Evolutionary conservation across 176 grass and related monocot species (phyloP), one percentile per base, ranked within the genome.

Genomic region (Bonia amplexicaulis): DNA sequence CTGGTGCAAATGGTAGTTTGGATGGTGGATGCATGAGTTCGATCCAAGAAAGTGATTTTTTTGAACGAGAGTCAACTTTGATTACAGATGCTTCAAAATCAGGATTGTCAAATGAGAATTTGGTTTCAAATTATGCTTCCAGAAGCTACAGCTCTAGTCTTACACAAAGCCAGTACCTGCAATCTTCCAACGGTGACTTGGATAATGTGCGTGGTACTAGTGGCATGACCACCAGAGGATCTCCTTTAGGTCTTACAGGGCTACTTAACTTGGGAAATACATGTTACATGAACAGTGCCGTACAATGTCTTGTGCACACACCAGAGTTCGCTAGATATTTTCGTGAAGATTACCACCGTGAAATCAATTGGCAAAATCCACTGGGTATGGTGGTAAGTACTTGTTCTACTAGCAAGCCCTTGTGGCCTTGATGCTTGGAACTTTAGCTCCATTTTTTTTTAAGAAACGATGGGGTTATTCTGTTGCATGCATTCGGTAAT

Each of bases 311-410:
- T 6, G 97, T 99, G 66, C 97, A 99, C 87, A 99, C 97, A 71
- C 97, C 93, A 35, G 93, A 99, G 66, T 96, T 99, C 65, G 90
- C 97, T 52, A 94, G 78, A 89, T 99, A 96, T 82, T 99, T 99
- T 90, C 90, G 93, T 65, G 93, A 99, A 89, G 97, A 99, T 86
- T 99, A 99, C 69, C 90, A 80, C 79, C 80, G 77, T n/a, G 97
- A 99, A 90, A 99, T 99, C 84, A 99, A 99, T 92, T 90, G 97
- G 86, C 91, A 96, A 82, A 99, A 99, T 81, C 97, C 93, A 3
- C 84, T 99, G 13, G 97, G 97, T 87, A 96, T 91, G 82, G 93
- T 99, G 89, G 97, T 99, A 92, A 88, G 93, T 94, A 89, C 69
- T 84, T 74, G 76, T 83, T 91, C 79, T 67, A 82, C 70, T 78